A percentile compares a stretch with the other conserved stretches of the same genome.
Evolutionary conservation across 805 yeast species (phyloP).

Genomic region (Suhomyces emberorum): DNA sequence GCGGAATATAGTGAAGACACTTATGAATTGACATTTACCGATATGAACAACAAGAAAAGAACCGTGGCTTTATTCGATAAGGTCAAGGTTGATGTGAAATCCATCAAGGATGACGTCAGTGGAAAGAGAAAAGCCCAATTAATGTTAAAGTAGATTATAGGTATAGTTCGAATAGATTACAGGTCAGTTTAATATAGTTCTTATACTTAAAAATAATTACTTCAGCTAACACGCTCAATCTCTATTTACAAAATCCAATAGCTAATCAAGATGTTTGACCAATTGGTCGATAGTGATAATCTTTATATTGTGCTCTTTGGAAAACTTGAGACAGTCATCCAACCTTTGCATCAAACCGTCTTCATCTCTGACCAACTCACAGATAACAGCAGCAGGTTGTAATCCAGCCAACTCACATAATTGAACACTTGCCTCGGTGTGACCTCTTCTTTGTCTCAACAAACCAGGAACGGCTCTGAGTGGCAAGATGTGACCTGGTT

Average conservation of each 20-base stretch:
- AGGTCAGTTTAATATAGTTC: too few relatives aligned
- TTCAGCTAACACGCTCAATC: too few relatives aligned
- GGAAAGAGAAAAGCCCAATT: constrained; percentile 92
- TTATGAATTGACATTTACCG: constrained; percentile 62
- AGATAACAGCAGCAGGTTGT: constrained; percentile 85
- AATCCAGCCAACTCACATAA: constrained; percentile 73
- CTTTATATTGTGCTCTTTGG: constrained; percentile 58
- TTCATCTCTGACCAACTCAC: constrained; percentile 88
- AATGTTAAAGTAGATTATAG: constrained; percentile 52
- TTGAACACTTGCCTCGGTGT: constrained; percentile 96
- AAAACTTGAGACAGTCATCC: constrained; percentile 76
- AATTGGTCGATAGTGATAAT: constrained; percentile 77
- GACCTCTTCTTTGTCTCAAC: constrained; percentile 80
- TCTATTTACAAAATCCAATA: too few relatives aligned
- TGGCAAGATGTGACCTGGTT: constrained; percentile 95
- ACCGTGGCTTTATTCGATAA: constrained; percentile 75
- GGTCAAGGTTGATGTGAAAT: constrained; percentile 77
- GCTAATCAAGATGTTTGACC: constrained; percentile 33
- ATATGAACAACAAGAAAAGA: constrained; percentile 41
- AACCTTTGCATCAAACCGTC: constrained; percentile 96
- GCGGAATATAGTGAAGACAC: constrained; percentile 75
- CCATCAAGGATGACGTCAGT: constrained; percentile 78
- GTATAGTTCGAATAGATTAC: too few relatives aligned
- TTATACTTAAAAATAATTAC: too few relatives aligned
- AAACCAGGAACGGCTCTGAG: constrained; percentile 87